Conservation (phyloP, 306 rosid genomes). For the Pyrus betulifolia region DNA sequence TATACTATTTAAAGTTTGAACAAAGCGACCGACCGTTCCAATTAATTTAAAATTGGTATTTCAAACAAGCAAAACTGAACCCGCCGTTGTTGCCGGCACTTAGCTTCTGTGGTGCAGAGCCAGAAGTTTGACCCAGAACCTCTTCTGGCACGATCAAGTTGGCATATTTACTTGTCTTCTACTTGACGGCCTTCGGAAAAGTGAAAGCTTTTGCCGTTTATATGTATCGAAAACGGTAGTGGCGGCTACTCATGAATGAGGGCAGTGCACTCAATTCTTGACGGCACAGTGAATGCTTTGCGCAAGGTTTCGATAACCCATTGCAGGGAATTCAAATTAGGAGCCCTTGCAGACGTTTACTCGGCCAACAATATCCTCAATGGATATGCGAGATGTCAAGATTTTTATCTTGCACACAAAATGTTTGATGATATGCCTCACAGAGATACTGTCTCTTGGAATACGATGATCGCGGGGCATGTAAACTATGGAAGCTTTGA, state of each 20-base stretch:
- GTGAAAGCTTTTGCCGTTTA: not conserved
- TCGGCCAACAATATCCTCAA: conserved; percentile 53
- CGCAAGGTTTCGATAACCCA: conserved; percentile 37
- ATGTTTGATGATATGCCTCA: conserved; percentile 59
- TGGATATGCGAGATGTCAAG: conserved; percentile 26
- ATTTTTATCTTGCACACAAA: conserved; percentile 30
- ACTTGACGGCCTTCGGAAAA: not conserved
- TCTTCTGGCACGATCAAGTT: not conserved
- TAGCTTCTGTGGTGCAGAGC: not conserved
- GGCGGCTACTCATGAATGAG: conserved; percentile 39
- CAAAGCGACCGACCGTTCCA: not conserved
- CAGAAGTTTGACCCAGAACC: not conserved
- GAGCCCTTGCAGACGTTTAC: conserved; percentile 37
- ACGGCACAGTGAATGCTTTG: conserved; percentile 23
- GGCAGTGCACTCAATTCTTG: conserved; percentile 28
- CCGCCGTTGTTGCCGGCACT: not conserved
- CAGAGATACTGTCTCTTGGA: conserved; percentile 74
- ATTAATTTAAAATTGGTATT: not conserved
- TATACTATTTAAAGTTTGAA: not conserved
- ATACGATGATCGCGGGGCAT: conserved; percentile 51
- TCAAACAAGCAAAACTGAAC: not conserved
- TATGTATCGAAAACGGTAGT: not conserved
- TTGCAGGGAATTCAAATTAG: conserved; percentile 51
- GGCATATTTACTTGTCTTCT: not conserved
- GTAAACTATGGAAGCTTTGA: conserved; percentile 31